Conservation (phyloP, 352 stramenopile genomes). For the Pythium sukuiense region DNA sequence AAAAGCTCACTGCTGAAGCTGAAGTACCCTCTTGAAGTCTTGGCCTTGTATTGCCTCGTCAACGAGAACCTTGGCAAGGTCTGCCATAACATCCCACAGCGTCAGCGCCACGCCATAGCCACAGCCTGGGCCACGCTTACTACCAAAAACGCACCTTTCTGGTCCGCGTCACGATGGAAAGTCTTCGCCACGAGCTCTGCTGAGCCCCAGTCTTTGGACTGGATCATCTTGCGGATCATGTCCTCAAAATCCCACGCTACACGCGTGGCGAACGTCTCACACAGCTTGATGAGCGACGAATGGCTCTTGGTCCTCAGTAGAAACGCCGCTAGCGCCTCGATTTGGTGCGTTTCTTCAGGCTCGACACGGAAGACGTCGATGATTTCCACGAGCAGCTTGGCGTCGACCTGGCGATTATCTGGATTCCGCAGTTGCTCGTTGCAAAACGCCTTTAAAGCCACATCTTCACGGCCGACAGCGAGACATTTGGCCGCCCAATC, state of each 20-base stretch:
- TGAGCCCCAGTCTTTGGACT: slow-evolving; percentile 60
- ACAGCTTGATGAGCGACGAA: slow-evolving; percentile 53
- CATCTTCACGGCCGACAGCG: slow-evolving; percentile 30
- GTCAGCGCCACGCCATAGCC: not conserved
- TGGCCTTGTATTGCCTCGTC: slow-evolving; percentile 48
- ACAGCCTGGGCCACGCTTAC: not conserved
- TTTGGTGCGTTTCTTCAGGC: slow-evolving; percentile 26
- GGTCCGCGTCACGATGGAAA: slow-evolving; percentile 27
- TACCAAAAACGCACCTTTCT: slow-evolving; percentile 3
- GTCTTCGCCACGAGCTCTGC: slow-evolving; percentile 50
- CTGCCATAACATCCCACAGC: slow-evolving; percentile 16
- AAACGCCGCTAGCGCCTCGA: slow-evolving; percentile 26
- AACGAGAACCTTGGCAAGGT: slow-evolving; percentile 43
- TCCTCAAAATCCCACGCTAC: slow-evolving; percentile 36
- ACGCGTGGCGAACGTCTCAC: slow-evolving; percentile 27
- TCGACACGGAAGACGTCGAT: slow-evolving; percentile 56
- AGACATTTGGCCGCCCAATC: slow-evolving; percentile 10
- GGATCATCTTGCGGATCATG: slow-evolving; percentile 41
- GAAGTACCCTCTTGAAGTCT: slow-evolving; percentile 59
- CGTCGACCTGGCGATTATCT: slow-evolving; percentile 28
- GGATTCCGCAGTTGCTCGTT: slow-evolving; percentile 12
- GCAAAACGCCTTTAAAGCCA: slow-evolving; percentile 38
- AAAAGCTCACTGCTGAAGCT: too few species aligned
- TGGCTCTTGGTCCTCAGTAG: slow-evolving; percentile 46
- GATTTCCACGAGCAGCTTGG: slow-evolving; percentile 60